Evolutionary conservation across 768 basidiomycete species (phyloP).

Genomic region (Jaapia argillacea): DNA sequence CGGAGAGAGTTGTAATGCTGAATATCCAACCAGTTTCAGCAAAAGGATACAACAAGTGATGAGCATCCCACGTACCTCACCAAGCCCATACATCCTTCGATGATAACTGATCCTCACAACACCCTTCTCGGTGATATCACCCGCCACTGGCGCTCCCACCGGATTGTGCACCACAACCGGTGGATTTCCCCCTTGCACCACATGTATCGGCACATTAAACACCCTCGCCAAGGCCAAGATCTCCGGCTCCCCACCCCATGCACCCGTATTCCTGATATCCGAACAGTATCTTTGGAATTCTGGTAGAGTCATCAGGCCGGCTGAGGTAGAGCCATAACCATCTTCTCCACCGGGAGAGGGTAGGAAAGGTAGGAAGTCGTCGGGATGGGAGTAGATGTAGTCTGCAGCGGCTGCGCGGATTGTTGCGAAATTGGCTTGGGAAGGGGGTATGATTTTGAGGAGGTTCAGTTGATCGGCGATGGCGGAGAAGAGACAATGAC

Average conservation of each 20-base stretch:
- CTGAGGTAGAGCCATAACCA: constrained; percentile 45
- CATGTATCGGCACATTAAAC: constrained; percentile 80
- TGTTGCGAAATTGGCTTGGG: constrained; percentile 47
- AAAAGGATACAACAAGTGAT: not conserved
- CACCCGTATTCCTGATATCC: constrained; percentile 70
- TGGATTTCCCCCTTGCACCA: constrained; percentile 78
- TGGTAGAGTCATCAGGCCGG: constrained; percentile 60
- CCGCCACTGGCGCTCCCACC: constrained; percentile 19
- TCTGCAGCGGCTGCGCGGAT: constrained; percentile 64
- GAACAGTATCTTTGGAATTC: constrained; percentile 71
- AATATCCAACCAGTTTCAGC: constrained; percentile 2
- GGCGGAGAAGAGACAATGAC: constrained; percentile 93
- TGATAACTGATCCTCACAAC: constrained; percentile 81
- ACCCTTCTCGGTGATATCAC: constrained; percentile 21
- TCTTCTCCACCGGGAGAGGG: constrained; percentile 68
- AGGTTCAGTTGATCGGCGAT: constrained; percentile 83
- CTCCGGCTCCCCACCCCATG: constrained; percentile 98
- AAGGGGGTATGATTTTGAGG: constrained; percentile 52
- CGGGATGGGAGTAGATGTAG: constrained; percentile 74
- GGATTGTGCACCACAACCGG: constrained; percentile 80
- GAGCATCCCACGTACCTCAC: constrained; percentile 57
- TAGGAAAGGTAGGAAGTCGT: constrained; percentile 91
- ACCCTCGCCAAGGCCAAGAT: constrained; percentile 80
- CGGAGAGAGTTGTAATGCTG: constrained; percentile 88
- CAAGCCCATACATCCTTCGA: constrained; percentile 87